Evolutionary conservation across 1,284 basidiomycete genomes (phyloP).

Genomic region (Sanghuangporus weigelae): DNA sequence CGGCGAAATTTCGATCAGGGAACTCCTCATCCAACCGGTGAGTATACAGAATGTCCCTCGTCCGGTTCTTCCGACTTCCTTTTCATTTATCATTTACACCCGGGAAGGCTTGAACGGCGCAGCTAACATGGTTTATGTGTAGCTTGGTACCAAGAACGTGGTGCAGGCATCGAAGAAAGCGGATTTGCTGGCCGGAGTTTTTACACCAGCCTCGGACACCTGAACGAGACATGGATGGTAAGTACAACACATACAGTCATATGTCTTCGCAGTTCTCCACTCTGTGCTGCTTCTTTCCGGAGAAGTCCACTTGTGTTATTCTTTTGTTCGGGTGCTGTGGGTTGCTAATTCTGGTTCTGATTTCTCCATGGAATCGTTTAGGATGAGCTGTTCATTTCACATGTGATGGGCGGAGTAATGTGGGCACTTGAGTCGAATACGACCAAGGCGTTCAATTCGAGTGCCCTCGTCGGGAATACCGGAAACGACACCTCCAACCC

Average conservation of each 20-base stretch:
- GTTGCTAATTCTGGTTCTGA: not conserved
- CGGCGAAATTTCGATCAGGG: conserved; percentile 51
- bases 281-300: not conserved
- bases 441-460: conserved; percentile 47
- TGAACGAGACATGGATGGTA: conserved; percentile 65
- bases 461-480: conserved; percentile 39
- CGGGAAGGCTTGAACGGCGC: not conserved
- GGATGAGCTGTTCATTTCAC: conserved; percentile 59
- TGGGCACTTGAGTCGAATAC: conserved; percentile 67
- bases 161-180: conserved; percentile 46
- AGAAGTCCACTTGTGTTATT: not conserved
- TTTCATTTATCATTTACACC: not conserved
- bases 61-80: not conserved
- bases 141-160: conserved; percentile 79
- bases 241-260: conserved; percentile 16
- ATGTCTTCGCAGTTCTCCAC: not conserved
- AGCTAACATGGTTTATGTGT: not conserved
- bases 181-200: conserved; percentile 67
- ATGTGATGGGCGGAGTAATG: conserved; percentile 67
- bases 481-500: not conserved
- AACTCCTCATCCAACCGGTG: conserved; percentile 58
- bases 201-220: conserved; percentile 76
- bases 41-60: conserved; percentile 15
- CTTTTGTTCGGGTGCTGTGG: not conserved
- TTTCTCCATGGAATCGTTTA: conserved; percentile 22